phyloP scores from a whole-genome alignment of 768 basidiomycete species.

The Boletus tomentosulus region DNA sequence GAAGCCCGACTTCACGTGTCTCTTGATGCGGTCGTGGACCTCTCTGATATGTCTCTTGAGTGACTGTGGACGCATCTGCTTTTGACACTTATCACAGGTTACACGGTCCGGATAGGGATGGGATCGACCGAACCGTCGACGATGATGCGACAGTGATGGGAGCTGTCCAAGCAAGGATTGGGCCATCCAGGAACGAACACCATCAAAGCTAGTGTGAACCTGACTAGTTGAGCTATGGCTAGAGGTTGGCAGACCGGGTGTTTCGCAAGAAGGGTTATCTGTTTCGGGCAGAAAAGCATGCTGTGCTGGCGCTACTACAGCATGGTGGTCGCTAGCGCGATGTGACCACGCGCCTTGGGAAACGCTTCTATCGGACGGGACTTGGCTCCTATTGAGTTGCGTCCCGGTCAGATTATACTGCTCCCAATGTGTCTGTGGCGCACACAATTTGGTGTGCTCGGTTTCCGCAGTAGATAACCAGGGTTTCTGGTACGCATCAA shows the following conservation, averaged over 20 bases:
- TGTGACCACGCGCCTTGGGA: not conserved
- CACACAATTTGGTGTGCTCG: not conserved
- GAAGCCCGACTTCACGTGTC: conserved; percentile 1
- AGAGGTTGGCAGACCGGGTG: not conserved
- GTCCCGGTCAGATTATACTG: not conserved
- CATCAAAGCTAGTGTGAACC: not conserved
- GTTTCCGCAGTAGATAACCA: not conserved
- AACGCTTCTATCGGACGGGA: conserved; percentile 6
- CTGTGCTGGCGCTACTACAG: conserved; percentile 19
- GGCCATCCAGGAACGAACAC: not conserved
- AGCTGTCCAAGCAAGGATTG: conserved; percentile 3
- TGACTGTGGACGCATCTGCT: conserved; percentile 15
- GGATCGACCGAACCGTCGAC: not conserved
- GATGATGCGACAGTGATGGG: conserved; percentile 1
- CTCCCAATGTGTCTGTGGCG: not conserved
- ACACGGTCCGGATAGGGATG: not conserved
- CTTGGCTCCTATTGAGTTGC: conserved; percentile 4
- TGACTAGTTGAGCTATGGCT: not conserved
- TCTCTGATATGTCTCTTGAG: conserved; percentile 17
- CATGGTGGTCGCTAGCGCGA: conserved; percentile 8
- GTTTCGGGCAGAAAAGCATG: not conserved
- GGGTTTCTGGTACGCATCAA: not conserved
- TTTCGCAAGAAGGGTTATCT: not conserved
- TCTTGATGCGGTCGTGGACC: conserved; percentile 17
- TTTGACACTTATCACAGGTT: conserved; percentile 9